These are phyloP conservation scores for Pyrus pyrifolia DNA, from an alignment of 306 rosid genomes.

Conservation along the genomic window DNA sequence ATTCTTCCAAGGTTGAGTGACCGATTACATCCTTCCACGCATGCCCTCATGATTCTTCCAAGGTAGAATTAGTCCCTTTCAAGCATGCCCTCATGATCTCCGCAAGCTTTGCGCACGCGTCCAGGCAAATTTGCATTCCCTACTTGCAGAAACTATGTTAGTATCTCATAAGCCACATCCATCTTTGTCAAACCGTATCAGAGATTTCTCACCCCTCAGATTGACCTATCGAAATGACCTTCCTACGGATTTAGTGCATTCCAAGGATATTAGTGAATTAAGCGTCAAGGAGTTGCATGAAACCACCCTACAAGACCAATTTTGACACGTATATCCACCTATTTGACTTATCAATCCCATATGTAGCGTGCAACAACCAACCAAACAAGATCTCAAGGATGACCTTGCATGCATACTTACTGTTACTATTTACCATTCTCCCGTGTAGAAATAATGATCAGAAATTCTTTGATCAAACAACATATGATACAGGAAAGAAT, in stretches of 20 bases:
- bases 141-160: slow-evolving; percentile 22
- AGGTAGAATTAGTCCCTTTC: slow-evolving; percentile 52
- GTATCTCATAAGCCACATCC: background rate
- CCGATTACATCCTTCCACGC: background rate
- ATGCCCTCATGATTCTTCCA: slow-evolving; percentile 30
- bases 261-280: background rate
- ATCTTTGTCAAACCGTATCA: background rate
- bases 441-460: background rate
- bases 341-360: background rate
- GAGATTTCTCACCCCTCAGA: background rate
- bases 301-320: background rate
- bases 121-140: slow-evolving; percentile 90
- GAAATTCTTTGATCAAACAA: background rate
- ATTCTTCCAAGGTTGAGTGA: background rate
- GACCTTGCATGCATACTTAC: background rate
- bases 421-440: background rate
- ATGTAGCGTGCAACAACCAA: background rate
- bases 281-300: background rate
- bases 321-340: background rate
- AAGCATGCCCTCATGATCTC: slow-evolving; percentile 73
- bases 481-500: background rate
- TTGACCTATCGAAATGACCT: background rate
- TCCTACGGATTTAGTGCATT: background rate
- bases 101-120: slow-evolving; percentile 82
- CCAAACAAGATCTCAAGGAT: background rate